These are phyloP conservation scores for Larix kaempferi DNA, from an alignment of 75 land plant genomes.

Conservation along the genomic window DNA sequence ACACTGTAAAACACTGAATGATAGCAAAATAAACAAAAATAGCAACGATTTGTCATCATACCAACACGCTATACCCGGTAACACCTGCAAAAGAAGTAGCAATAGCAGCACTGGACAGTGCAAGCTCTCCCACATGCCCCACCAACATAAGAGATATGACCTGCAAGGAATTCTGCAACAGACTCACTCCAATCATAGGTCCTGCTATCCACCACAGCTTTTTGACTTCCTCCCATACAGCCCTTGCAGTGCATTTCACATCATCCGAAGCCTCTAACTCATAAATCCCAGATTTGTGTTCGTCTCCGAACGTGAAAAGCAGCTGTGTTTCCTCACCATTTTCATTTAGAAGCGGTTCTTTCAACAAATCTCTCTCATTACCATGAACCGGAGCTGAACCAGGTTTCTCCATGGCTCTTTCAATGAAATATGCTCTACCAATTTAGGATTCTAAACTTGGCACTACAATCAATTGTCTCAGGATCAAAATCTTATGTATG, in stretches of 20 bases:
- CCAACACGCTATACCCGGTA: slow-evolving; percentile 59
- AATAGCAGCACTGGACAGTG: slow-evolving; percentile 65
- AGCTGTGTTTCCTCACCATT: too few species aligned
- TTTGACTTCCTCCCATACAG: slow-evolving; percentile 28
- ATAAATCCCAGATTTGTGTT: neutral
- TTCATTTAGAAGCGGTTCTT: neutral
- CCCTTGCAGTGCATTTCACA: too few species aligned
- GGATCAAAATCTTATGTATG: too few species aligned
- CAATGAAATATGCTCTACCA: neutral
- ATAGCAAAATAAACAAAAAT: neutral
- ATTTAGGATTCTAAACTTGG: neutral
- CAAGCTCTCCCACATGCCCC: slow-evolving; percentile 63
- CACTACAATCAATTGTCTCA: neutral
- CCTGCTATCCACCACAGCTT: slow-evolving; percentile 46
- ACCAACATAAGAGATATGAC: slow-evolving; percentile 64
- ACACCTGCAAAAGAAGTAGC: slow-evolving; percentile 61
- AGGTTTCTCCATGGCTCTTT: neutral
- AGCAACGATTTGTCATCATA: slow-evolving; percentile 9
- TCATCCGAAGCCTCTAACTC: neutral
- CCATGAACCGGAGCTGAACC: neutral
- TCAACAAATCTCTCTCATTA: neutral
- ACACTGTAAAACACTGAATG: too few species aligned
- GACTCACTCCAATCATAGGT: slow-evolving; percentile 42
- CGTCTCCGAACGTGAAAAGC: neutral
- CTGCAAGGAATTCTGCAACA: slow-evolving; percentile 37